Percentiles rank a stretch among this genome's conserved stretches.
Evolutionary conservation across 2,329 filamentous ascomycete species (phyloP).

Genomic region (Fusarium brevicatenulatum): DNA sequence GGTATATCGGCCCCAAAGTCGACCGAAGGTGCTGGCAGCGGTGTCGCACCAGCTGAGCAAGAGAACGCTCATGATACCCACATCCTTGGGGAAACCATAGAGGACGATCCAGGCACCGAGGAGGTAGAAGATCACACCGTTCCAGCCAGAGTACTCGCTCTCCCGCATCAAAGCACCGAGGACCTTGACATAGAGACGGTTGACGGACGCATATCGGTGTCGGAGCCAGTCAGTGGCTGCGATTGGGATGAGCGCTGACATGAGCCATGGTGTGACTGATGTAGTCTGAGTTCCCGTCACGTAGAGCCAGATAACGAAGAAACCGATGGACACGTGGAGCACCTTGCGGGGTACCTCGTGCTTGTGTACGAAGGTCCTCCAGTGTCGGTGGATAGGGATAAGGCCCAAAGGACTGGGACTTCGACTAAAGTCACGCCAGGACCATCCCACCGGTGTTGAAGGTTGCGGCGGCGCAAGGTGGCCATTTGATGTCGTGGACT

Average conservation of each 20-base stretch:
- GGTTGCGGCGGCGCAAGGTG: conserved; percentile 76
- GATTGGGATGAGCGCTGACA: conserved; percentile 85
- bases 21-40: conserved; percentile 92
- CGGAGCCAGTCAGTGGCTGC: conserved; percentile 83
- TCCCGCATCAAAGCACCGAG: conserved; percentile 96
- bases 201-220: conserved; percentile 83
- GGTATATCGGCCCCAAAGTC: conserved; percentile 89
- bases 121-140: conserved; percentile 97
- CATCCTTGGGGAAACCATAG: conserved; percentile 89
- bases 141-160: conserved; percentile 92
- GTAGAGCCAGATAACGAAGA: conserved; percentile 90
- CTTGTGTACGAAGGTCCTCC: conserved; percentile 91
- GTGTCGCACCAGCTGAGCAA: conserved; percentile 98
- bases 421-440: conserved; percentile 87
- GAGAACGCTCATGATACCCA: conserved; percentile 88
- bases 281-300: conserved; percentile 78
- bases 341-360: conserved; percentile 96
- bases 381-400: conserved; percentile 94
- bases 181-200: conserved; percentile 84
- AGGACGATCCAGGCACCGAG: conserved; percentile 89
- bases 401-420: conserved; percentile 92
- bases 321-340: conserved; percentile 95
- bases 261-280: conserved; percentile 84
- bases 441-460: conserved; percentile 70
- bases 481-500: conserved; percentile 61